Percentiles rank a stretch among this genome's conserved stretches.
Evolutionary conservation across 2,329 filamentous ascomycete genomes (phyloP).

Genomic region (Aspergillus transmontanensis): DNA sequence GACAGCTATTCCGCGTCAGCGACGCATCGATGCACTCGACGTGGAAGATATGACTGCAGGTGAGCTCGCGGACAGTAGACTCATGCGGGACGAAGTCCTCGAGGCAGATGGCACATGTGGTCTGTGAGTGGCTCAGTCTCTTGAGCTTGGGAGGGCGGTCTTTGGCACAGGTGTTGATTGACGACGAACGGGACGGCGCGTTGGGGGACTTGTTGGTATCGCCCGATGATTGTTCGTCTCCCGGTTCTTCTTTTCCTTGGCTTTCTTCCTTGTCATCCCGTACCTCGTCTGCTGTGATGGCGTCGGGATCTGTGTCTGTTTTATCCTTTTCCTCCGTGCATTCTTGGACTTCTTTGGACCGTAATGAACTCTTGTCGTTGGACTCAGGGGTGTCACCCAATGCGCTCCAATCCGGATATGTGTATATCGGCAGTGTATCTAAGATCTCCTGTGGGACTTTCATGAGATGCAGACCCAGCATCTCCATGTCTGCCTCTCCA

Average conservation of each 20-base stretch:
- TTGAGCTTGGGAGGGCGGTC: conserved; percentile 7
- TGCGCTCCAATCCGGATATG: conserved; percentile 58
- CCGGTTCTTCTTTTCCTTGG: not conserved
- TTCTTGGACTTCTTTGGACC: conserved; percentile 1
- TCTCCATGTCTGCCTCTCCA: conserved; percentile 85
- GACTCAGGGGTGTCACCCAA: not conserved
- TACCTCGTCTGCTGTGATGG: not conserved
- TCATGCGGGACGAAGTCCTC: conserved; percentile 72
- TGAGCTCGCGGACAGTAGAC: conserved; percentile 78
- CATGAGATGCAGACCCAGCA: conserved; percentile 78
- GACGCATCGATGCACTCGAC: conserved; percentile 89
- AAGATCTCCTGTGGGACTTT: conserved; percentile 74
- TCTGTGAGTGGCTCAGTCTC: conserved; percentile 63
- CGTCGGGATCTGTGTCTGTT: not conserved
- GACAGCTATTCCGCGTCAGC: conserved; percentile 73
- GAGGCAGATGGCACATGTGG: conserved; percentile 86
- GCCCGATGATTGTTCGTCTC: not conserved
- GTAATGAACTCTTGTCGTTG: not conserved
- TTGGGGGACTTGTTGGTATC: not conserved
- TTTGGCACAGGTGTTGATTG: not conserved
- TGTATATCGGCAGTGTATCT: conserved; percentile 74
- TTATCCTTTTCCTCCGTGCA: not conserved
- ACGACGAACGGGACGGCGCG: not conserved
- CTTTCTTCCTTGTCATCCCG: not conserved
- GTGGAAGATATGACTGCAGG: conserved; percentile 92